phyloP scores from a whole-genome alignment of 305 asterid species.

The Fraxinus albicans region DNA sequence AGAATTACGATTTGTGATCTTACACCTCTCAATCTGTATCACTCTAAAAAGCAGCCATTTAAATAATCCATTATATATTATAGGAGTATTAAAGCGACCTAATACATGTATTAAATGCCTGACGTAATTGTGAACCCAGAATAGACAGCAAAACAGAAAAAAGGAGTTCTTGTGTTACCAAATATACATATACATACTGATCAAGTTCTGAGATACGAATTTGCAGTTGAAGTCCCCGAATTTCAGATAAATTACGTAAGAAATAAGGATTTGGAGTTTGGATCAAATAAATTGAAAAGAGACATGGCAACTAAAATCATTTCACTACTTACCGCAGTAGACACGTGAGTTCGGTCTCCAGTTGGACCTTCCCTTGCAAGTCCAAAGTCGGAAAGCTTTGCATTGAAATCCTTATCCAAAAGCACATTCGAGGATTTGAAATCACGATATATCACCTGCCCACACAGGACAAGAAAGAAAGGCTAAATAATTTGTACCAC shows the following conservation, averaged over 20 bases:
- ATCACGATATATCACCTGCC: constrained; percentile 86
- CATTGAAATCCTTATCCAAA: constrained; percentile 68
- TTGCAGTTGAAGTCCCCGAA: too few relatives aligned
- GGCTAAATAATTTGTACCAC: not conserved
- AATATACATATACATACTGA: not conserved
- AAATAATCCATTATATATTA: too few relatives aligned
- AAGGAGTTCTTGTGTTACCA: not conserved
- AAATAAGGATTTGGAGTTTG: not conserved
- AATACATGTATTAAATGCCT: not conserved
- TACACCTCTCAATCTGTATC: too few relatives aligned
- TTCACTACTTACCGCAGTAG: constrained; percentile 74
- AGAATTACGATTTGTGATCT: too few relatives aligned
- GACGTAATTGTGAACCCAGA: not conserved
- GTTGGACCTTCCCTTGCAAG: constrained; percentile 95
- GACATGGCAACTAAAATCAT: not conserved
- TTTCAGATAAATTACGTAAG: not conserved
- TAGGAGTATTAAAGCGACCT: not conserved
- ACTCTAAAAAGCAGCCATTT: too few relatives aligned
- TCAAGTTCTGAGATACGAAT: not conserved
- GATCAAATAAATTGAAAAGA: not conserved
- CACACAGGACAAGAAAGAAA: constrained; percentile 1
- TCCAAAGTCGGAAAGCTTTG: constrained; percentile 93
- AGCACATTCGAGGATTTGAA: constrained; percentile 88
- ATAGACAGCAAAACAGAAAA: not conserved
- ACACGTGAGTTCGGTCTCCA: constrained; percentile 75